These are phyloP conservation scores for Phytophthora idaei DNA, from an alignment of 352 stramenopile species.

Conservation along the genomic window DNA sequence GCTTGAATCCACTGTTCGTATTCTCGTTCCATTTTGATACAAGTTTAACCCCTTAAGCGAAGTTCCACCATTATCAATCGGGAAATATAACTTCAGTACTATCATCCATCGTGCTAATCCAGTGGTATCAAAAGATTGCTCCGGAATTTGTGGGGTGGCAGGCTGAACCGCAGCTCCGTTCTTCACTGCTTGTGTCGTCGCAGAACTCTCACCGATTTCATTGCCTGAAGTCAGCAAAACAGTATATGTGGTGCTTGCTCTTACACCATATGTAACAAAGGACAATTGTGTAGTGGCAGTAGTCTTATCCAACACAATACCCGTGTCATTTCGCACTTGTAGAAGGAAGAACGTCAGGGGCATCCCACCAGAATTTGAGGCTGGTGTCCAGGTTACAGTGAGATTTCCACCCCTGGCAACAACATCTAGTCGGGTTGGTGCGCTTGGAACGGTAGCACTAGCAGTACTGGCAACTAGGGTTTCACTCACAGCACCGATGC, in stretches of 20 bases:
- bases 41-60: slow-evolving; percentile 40
- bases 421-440: slow-evolving; percentile 16
- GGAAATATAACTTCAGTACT: slow-evolving; percentile 39
- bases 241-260: slow-evolving; percentile 37
- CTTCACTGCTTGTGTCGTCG: slow-evolving; percentile 7
- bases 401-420: slow-evolving; percentile 38
- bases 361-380: slow-evolving; percentile 48
- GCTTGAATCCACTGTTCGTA: slow-evolving; percentile 16
- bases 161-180: slow-evolving; percentile 39
- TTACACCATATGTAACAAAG: slow-evolving; percentile 30
- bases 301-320: slow-evolving; percentile 4
- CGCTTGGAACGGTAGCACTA: slow-evolving; percentile 28
- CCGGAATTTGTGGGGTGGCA: slow-evolving; percentile 30
- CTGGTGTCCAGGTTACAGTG: slow-evolving; percentile 33
- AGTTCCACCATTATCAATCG: slow-evolving; percentile 47
- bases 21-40: slow-evolving; percentile 49
- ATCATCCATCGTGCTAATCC: slow-evolving; percentile 36
- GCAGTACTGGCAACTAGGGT: slow-evolving; percentile 32
- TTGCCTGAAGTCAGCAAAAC: slow-evolving; percentile 39
- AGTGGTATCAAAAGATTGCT: slow-evolving; percentile 16
- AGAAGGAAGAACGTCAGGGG: slow-evolving; percentile 32
- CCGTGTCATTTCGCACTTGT: slow-evolving; percentile 11
- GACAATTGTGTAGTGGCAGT: slow-evolving; percentile 8
- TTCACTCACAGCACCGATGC: slow-evolving; percentile 35
- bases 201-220: slow-evolving; percentile 25